Base-by-base conservation (phyloP, 176 grass and related monocot genomes). In the Oryza rufipogon region DNA sequence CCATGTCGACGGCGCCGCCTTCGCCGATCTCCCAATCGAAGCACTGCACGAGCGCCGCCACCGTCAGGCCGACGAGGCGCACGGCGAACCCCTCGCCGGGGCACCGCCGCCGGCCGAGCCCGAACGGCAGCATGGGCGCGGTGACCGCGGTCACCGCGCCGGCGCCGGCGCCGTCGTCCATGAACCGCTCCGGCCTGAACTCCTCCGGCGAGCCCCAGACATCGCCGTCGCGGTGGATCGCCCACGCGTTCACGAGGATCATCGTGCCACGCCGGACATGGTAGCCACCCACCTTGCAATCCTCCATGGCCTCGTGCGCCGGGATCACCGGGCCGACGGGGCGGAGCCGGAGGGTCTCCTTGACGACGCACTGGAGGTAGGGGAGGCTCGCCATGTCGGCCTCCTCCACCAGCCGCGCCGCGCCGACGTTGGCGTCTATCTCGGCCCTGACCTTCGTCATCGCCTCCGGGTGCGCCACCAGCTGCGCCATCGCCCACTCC, bases 171-270 rank as follows among this genome's bases (percentile, higher is more conserved):
- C 15, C 15, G 15, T 0, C 7, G 39, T 28, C 65, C 74, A 78
- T 6, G 86, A 97, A 97, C 71, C 89, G 81, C 73, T 97, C 94
- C 6, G 89, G 89, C 66, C 70, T 76, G 82, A 97, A 97, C 85
- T 84, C 71, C 9, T 64, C 82, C 4, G 87, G 82, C n/a, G 70
- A 89, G 16, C 91, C 87, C 94, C 94, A 97, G 14, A 90, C 3
- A 6, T 63, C 22, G 8, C 81, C 70, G 19, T 93, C 94, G 22
- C 94, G 85, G 42, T 97, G 91, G 49, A 91, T 91, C 2, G 82
- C 25, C 76, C 90, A 91, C 1, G 83, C 82, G 34, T 97, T 93
- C n/a, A 97, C 87, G 12, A 94, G 74, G 45, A 97, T 48, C 85
- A 97, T 97, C 1, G 82, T 97, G 74, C 94, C 85, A 0, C 70